Conservation (phyloP, 306 rosid species). For the Malus orientalis region DNA sequence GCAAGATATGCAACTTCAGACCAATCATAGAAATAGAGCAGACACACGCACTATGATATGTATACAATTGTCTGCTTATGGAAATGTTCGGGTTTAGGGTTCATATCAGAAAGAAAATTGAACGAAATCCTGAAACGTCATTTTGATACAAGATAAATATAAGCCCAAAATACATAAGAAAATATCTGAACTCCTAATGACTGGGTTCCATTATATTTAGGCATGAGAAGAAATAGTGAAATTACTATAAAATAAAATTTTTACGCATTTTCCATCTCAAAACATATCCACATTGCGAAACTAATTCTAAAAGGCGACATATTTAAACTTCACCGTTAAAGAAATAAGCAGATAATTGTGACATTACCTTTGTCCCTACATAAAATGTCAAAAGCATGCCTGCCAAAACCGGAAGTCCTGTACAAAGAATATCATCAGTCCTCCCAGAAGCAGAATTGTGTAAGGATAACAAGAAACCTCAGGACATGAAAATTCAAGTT, state of each 20-base stretch:
- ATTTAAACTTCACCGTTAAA: background rate
- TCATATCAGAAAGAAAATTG: background rate
- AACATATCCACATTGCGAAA: background rate
- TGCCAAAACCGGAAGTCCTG: constrained; percentile 76
- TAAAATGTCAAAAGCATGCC: constrained; percentile 80
- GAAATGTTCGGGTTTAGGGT: background rate
- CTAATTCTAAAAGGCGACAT: background rate
- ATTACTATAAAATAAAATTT: background rate
- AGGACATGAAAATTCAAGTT: constrained; percentile 5
- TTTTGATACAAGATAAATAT: background rate
- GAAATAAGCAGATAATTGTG: background rate
- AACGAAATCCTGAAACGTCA: background rate
- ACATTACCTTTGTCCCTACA: constrained; percentile 76
- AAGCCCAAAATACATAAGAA: background rate
- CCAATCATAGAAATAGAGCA: background rate
- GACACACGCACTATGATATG: background rate
- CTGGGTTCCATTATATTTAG: background rate
- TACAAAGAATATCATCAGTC: constrained; percentile 9
- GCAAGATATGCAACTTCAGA: constrained; percentile 16
- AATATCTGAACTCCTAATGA: background rate
- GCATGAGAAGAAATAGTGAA: background rate
- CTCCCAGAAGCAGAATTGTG: background rate
- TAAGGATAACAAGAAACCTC: background rate
- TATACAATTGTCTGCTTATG: background rate
- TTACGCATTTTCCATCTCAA: background rate